Conservation (phyloP, 345 rosid genomes). For the Geranium brycei region DNA sequence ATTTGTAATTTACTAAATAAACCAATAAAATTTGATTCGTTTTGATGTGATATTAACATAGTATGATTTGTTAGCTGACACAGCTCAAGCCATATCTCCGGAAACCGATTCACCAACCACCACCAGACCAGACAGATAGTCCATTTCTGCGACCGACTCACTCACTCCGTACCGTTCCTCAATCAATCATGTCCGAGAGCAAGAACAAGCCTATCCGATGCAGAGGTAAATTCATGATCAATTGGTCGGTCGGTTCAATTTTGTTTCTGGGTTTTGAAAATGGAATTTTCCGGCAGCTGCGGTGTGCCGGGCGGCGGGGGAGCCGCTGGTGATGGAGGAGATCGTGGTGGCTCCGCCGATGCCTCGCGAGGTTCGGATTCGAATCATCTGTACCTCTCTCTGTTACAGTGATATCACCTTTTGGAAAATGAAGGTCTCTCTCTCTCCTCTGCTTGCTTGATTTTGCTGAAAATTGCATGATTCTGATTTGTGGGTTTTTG, state of each 20-base stretch:
- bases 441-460: neutral
- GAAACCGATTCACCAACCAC: too few species aligned
- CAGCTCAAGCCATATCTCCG: too few species aligned
- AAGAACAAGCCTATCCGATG: conserved; percentile 14
- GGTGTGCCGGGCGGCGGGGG: conserved; percentile 50
- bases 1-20: too few species aligned
- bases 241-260: neutral
- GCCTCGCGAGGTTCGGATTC: conserved; percentile 59
- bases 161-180: too few species aligned
- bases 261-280: neutral
- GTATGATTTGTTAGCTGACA: too few species aligned
- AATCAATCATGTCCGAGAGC: too few species aligned
- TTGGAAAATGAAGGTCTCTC: conserved; percentile 54
- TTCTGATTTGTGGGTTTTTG: neutral
- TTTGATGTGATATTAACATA: too few species aligned
- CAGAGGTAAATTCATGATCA: conserved; percentile 7
- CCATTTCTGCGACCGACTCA: too few species aligned
- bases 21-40: too few species aligned
- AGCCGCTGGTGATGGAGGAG: conserved; percentile 67
- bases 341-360: conserved; percentile 61
- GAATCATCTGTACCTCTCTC: conserved; percentile 60
- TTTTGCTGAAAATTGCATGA: neutral
- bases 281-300: conserved; percentile 36
- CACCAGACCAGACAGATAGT: too few species aligned
- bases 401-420: conserved; percentile 68